Percentiles rank a stretch among this genome's conserved stretches.
Evolutionary conservation across 345 rosid species (phyloP).

Genomic region (Gossypium sturtianum): DNA sequence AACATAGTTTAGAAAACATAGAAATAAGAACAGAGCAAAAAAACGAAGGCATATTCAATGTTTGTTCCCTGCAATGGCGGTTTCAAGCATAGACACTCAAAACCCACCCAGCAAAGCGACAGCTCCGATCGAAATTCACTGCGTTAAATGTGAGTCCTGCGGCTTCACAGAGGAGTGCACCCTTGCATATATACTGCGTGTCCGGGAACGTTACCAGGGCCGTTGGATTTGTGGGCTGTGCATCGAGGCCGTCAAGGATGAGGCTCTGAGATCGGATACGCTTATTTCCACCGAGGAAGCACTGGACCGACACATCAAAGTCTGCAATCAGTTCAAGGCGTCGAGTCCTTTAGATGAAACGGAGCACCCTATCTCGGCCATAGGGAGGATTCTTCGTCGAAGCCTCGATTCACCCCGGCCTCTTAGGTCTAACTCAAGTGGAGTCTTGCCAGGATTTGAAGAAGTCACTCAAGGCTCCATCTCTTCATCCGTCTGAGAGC

Average conservation of each 20-base stretch:
- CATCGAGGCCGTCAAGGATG: slow-evolving; percentile 57
- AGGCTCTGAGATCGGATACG: slow-evolving; percentile 39
- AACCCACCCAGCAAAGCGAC: not conserved
- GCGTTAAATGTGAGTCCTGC: slow-evolving; percentile 50
- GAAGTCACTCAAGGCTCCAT: slow-evolving; percentile 16
- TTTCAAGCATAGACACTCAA: slow-evolving; percentile 27
- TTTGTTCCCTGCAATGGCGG: slow-evolving; percentile 27
- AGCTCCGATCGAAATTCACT: slow-evolving; percentile 31
- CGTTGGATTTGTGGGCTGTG: slow-evolving; percentile 67
- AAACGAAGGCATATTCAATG: slow-evolving; percentile 20
- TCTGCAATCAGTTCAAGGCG: slow-evolving; percentile 36
- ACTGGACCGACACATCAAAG: slow-evolving; percentile 37
- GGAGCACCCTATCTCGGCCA: slow-evolving; percentile 60
- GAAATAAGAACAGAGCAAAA: not conserved
- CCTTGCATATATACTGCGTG: slow-evolving; percentile 37
- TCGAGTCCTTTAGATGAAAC: slow-evolving; percentile 24
- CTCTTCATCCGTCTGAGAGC: slow-evolving; percentile 48
- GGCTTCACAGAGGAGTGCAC: slow-evolving; percentile 69
- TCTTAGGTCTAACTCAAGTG: slow-evolving; percentile 37
- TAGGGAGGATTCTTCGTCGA: slow-evolving; percentile 55
- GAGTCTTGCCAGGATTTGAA: slow-evolving; percentile 37
- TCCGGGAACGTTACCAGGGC: slow-evolving; percentile 50
- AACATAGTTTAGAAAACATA: not conserved
- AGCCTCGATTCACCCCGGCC: slow-evolving; percentile 49
- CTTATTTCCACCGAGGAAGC: slow-evolving; percentile 57